A percentile compares a stretch with the other conserved stretches of the same genome.
These are phyloP conservation scores for Boechera divaricarpa DNA, from an alignment of 345 rosid species.

Conservation along the genomic window DNA sequence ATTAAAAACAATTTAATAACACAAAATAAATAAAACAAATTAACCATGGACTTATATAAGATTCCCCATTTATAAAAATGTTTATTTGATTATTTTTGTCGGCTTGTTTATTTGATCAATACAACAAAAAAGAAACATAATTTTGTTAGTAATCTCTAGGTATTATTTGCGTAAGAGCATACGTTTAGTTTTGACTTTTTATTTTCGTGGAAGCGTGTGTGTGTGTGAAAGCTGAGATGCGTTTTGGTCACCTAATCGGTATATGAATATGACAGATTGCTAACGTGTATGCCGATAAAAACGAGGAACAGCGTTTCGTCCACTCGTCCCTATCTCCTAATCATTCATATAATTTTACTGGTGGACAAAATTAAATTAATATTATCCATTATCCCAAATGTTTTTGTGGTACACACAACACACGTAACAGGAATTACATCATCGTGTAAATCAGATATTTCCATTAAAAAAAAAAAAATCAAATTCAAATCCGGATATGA, in stretches of 20 bases:
- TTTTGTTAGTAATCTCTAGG: background rate
- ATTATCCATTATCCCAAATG: background rate
- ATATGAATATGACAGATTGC: conserved; percentile 1
- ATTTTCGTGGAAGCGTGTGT: background rate
- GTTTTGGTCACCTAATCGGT: background rate
- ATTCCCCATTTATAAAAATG: background rate
- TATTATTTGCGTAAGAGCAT: background rate
- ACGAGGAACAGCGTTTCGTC: conserved; percentile 6
- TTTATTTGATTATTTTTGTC: too few species aligned
- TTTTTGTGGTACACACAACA: background rate
- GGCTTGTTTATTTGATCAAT: background rate
- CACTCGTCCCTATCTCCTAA: conserved; percentile 17
- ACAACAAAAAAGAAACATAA: background rate
- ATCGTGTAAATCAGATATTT: background rate
- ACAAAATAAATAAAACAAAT: background rate
- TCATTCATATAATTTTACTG: background rate
- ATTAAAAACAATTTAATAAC: background rate
- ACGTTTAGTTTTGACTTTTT: background rate
- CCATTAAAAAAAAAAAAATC: too few species aligned
- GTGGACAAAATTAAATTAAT: background rate
- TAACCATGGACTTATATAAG: background rate
- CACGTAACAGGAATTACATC: background rate
- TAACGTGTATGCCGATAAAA: conserved; percentile 22
- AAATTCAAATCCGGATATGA: background rate
- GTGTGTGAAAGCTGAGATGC: background rate